These are phyloP conservation scores for Dianthus caryophyllus DNA, from an alignment of 148 eudicot genomes.

Conservation along the genomic window DNA sequence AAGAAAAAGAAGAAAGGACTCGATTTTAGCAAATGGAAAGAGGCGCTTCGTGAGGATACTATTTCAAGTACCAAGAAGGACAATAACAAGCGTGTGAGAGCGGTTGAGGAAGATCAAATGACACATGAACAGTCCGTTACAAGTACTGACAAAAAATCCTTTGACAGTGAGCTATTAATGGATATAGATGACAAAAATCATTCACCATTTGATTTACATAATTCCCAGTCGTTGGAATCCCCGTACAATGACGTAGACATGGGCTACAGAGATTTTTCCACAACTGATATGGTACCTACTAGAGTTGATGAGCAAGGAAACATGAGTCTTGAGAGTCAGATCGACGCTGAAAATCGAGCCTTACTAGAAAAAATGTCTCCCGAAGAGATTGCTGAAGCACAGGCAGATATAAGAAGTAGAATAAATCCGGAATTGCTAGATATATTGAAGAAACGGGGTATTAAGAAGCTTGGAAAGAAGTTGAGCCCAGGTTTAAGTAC, in stretches of 20 bases:
- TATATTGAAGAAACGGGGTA: constrained; percentile 50
- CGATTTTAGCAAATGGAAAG: constrained; percentile 64
- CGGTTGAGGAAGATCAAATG: constrained; percentile 19
- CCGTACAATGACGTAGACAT: constrained; percentile 16
- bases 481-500: constrained; percentile 28
- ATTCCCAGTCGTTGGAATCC: constrained; percentile 1
- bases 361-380: constrained; percentile 61
- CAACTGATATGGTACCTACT: constrained; percentile 9
- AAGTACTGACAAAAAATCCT: constrained; percentile 16
- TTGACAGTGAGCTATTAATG: constrained; percentile 14
- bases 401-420: constrained; percentile 57
- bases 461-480: constrained; percentile 40
- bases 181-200: background rate
- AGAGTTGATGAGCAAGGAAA: constrained; percentile 26
- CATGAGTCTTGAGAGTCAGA: constrained; percentile 56
- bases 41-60: constrained; percentile 27
- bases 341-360: constrained; percentile 83
- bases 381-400: constrained; percentile 89
- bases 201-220: constrained; percentile 6
- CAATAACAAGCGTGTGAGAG: background rate
- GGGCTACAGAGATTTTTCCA: background rate
- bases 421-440: constrained; percentile 58
- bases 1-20: constrained; percentile 65
- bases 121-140: constrained; percentile 17
- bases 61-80: constrained; percentile 23